Evolutionary conservation across 257 asterid genomes (phyloP), one percentile per base, ranked within the genome.

Genomic region (Nemophila menziesii): DNA sequence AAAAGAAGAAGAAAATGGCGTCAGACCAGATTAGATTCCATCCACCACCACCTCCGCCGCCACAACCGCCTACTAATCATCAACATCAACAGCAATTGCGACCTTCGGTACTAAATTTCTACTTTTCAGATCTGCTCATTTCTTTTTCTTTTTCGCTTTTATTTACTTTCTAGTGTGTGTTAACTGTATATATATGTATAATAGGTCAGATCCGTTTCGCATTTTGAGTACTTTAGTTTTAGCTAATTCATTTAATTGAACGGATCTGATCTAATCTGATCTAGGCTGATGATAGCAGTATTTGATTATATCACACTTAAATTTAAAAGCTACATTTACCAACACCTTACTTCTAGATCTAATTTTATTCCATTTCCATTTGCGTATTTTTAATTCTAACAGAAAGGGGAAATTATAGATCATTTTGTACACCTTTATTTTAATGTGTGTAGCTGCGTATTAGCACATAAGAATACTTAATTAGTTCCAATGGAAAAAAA

Each of bases 201-300:
- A 26, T 26, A 10, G 33, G 12, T 2, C 36, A 29, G 36, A 29
- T 29, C 36, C 36, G 36, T 29, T 29, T 10, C 12, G 36, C 36
- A 10, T 29, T 29, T 17, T 16, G 44, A 22, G 43, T 2, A n/a
- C 11, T 40, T 40, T 40, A 5, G 41, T 37, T 16, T 40, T 6
- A 16, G 22, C 13, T 16, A 16, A 16, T 16, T 4, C 9, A 16
- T 40, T 5, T 11, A 40, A 40, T 15, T 39, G 0, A 2, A 20
- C 21, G 44, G 44, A 40, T 40, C 44, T 40, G 44, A 40, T 16
- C 11, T 40, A 22, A 40, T 40, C 43, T 39, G 16, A 10, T 14
- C 18, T 14, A 16, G 44, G 11, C 19, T 7, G 44, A 2, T 40
- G 19, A 20, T 40, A 11, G 0, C 10, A 40, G 22, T 5, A 16